These are phyloP conservation scores for Magnolia changhungtana DNA, from an alignment of 164 flowering plant species.

Conservation along the genomic window DNA sequence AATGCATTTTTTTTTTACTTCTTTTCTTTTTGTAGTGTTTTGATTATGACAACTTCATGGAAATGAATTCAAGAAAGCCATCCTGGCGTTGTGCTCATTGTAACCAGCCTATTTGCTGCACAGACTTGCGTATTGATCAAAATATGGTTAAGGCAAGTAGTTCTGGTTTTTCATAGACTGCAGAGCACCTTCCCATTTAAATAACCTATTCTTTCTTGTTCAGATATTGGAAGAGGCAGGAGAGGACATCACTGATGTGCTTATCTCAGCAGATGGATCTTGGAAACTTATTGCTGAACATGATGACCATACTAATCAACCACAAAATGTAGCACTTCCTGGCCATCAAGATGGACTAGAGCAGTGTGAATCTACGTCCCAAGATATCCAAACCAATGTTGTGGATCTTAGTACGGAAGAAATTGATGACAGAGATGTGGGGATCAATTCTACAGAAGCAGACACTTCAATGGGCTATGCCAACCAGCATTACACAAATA, in stretches of 20 bases:
- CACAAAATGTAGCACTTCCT: conserved; percentile 10
- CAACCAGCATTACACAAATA: conserved; percentile 1
- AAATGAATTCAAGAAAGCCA: conserved; percentile 68
- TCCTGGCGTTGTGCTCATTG: conserved; percentile 94
- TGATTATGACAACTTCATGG: conserved; percentile 64
- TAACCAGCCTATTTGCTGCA: conserved; percentile 59
- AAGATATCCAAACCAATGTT: conserved; percentile 17
- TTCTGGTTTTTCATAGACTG: not conserved
- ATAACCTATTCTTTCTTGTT: conserved; percentile 5
- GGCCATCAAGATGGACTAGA: conserved; percentile 25
- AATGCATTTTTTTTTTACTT: not conserved
- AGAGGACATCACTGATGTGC: conserved; percentile 52
- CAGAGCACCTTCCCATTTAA: not conserved
- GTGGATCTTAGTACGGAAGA: conserved; percentile 50
- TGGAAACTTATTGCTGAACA: conserved; percentile 52
- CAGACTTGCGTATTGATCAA: conserved; percentile 67
- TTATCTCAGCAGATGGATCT: conserved; percentile 67
- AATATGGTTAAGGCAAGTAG: conserved; percentile 62
- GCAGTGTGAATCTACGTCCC: conserved; percentile 3
- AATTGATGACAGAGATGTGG: conserved; percentile 30
- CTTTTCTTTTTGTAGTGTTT: conserved; percentile 50
- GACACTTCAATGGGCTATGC: not conserved
- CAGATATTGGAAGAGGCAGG: conserved; percentile 71
- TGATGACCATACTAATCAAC: conserved; percentile 24
- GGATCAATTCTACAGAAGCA: conserved; percentile 8